Conservation (phyloP, 2,329 filamentous ascomycete genomes). For the Curvularia sp. region DNA sequence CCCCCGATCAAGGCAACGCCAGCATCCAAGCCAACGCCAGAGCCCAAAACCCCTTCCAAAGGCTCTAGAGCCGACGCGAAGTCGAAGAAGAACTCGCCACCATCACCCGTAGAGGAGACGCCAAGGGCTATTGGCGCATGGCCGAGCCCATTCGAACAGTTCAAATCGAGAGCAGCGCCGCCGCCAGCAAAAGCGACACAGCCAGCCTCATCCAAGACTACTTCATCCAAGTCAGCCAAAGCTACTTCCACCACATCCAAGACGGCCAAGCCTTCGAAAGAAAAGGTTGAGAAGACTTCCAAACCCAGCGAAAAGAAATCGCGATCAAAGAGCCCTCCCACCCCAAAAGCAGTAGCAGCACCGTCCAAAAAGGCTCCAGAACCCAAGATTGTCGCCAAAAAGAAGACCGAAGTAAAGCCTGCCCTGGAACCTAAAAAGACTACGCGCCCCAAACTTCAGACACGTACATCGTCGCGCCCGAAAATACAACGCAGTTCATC, state of each 20-base stretch:
- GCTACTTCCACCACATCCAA: slow-evolving; percentile 5
- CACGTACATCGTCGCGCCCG: slow-evolving; percentile 13
- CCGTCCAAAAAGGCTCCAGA: slow-evolving; percentile 15
- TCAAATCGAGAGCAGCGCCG: slow-evolving; percentile 12
- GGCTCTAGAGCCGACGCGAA: neutral
- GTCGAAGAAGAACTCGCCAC: slow-evolving; percentile 7
- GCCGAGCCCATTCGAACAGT: slow-evolving; percentile 15
- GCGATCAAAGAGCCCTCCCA: slow-evolving; percentile 19
- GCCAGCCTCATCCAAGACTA: slow-evolving; percentile 15
- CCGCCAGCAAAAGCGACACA: slow-evolving; percentile 6
- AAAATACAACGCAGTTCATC: slow-evolving; percentile 14
- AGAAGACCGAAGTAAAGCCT: slow-evolving; percentile 13
- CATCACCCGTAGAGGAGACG: slow-evolving; percentile 12
- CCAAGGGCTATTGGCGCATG: slow-evolving; percentile 17
- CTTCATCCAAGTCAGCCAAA: slow-evolving; percentile 18
- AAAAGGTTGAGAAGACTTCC: slow-evolving; percentile 14
- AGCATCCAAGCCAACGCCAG: slow-evolving; percentile 15
- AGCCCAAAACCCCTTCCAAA: slow-evolving; percentile 14
- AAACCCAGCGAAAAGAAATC: slow-evolving; percentile 12
- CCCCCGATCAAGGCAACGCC: slow-evolving; percentile 18
- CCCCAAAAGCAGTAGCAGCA: slow-evolving; percentile 11
- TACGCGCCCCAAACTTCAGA: slow-evolving; percentile 10
- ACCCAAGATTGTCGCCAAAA: slow-evolving; percentile 6
- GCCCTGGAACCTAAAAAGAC: slow-evolving; percentile 7
- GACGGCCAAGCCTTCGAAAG: slow-evolving; percentile 8